Percentiles rank a stretch among this genome's conserved stretches.
These are phyloP conservation scores for Fusarium azukiicola DNA, from an alignment of 2,329 filamentous ascomycete species.

Conservation along the genomic window DNA sequence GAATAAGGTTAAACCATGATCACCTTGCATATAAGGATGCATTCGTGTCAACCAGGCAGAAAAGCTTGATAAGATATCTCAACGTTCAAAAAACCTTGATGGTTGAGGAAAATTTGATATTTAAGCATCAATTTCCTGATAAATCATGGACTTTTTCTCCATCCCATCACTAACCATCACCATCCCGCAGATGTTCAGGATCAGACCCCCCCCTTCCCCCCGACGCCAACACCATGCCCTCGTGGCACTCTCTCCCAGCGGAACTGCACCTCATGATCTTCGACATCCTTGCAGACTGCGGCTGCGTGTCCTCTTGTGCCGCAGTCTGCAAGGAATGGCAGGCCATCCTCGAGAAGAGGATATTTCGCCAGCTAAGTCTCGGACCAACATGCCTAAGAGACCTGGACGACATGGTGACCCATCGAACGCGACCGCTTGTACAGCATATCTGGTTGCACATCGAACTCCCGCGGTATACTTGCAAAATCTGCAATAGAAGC, in stretches of 20 bases:
- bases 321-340: conserved; percentile 23
- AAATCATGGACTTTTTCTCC: too few relatives aligned
- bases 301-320: not conserved
- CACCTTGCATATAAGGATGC: too few relatives aligned
- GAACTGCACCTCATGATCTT: conserved; percentile 16
- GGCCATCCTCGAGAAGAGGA: conserved; percentile 13
- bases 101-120: too few relatives aligned
- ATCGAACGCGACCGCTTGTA: not conserved
- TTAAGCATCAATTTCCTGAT: too few relatives aligned
- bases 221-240: not conserved
- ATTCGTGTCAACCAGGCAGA: too few relatives aligned
- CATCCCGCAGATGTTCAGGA: too few relatives aligned
- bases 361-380: conserved; percentile 17
- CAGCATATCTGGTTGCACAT: conserved; percentile 17
- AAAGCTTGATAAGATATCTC: too few relatives aligned
- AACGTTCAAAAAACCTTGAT: too few relatives aligned
- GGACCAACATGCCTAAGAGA: not conserved
- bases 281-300: not conserved
- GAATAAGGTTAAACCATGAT: too few relatives aligned
- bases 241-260: not conserved
- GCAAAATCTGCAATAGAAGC: not conserved
- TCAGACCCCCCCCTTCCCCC: too few relatives aligned
- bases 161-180: too few relatives aligned
- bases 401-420: not conserved
- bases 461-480: conserved; percentile 15